phyloP scores from a whole-genome alignment of 2,329 filamentous ascomycete species.

The Hansfordia pulvinata region DNA sequence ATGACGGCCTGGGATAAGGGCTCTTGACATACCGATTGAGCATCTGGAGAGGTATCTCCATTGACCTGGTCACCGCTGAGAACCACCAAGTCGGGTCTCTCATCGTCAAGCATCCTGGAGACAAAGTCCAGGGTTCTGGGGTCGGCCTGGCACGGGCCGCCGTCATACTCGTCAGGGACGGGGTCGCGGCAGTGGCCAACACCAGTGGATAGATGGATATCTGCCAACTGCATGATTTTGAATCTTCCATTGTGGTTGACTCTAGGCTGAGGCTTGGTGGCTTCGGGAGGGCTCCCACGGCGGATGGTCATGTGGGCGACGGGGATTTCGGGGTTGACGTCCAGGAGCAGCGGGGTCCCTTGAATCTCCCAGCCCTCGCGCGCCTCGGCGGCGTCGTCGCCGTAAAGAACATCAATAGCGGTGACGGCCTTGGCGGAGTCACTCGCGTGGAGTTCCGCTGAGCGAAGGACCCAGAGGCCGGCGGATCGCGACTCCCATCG shows the following conservation, averaged over 20 bases:
- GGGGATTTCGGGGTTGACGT: slow-evolving; percentile 44
- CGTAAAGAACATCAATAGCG: slow-evolving; percentile 75
- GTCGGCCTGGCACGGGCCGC: slow-evolving; percentile 79
- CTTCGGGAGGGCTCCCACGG: slow-evolving; percentile 51
- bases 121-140: slow-evolving; percentile 85
- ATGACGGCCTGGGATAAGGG: neutral
- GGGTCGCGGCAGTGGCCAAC: slow-evolving; percentile 75
- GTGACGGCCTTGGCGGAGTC: slow-evolving; percentile 67
- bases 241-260: slow-evolving; percentile 85
- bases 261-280: slow-evolving; percentile 57
- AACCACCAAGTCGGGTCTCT: slow-evolving; percentile 86
- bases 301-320: slow-evolving; percentile 68
- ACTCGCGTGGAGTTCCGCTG: slow-evolving; percentile 56
- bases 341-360: slow-evolving; percentile 59
- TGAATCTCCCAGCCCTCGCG: slow-evolving; percentile 73
- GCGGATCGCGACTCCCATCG: slow-evolving; percentile 66
- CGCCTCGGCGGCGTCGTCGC: slow-evolving; percentile 82
- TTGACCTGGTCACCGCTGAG: slow-evolving; percentile 93
- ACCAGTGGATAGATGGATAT: slow-evolving; percentile 86
- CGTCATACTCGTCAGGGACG: slow-evolving; percentile 59
- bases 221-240: slow-evolving; percentile 94
- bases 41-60: slow-evolving; percentile 81
- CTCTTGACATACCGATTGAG: slow-evolving; percentile 63
- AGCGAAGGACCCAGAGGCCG: slow-evolving; percentile 73
- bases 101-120: slow-evolving; percentile 69